Evolutionary conservation across 2,329 filamentous ascomycete genomes (phyloP), one percentile per base, ranked within the genome.

Genomic region (Metarhizium album): DNA sequence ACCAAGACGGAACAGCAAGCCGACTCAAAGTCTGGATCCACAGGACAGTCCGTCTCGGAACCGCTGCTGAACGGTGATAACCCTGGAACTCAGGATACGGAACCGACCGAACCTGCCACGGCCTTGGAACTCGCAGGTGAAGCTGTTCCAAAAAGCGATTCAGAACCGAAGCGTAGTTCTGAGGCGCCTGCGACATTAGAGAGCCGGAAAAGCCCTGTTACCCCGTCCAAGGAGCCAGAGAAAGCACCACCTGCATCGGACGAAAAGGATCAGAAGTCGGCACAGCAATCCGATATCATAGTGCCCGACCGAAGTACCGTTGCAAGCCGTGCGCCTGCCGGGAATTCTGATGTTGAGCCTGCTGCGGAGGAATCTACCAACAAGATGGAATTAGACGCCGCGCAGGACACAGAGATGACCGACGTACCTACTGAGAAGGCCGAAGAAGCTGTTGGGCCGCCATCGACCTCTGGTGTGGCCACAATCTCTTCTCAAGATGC

Each of bases 351-450:
- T 14, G 42, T 27, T 20, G 27, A 46, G 16, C 40, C 43, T 13
- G 4, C 11, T 13, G 5, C 40, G 24, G 40, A 43, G 22, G 40
- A 43, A 43, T 8, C 22, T 14, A 9, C 22, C 5, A 46, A 43
- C 2, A 45, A 49, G 23, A 29, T 18, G 3, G 40, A 5, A 14
- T 27, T 35, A 24, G 52, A 50, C 20, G 45, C 51, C 18, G 52
- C 51, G 40, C 48, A 47, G 27, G 64, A 66, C 27, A 52, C 57
- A 14, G 59, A 60, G 31, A 64, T 64, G 60, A 48, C 52, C 2
- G 62, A 64, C 16, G 55, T 58, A 31, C 53, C 59, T 37, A 33
- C 47, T 6, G 53, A 57, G 22, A 54, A 54, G 38, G 49, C 51
- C 5, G 52, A 13, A 11, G 20, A 60, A n/a, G 54, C 57, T 9